Conservation (phyloP, 345 rosid species). For the Acer saccharum region DNA sequence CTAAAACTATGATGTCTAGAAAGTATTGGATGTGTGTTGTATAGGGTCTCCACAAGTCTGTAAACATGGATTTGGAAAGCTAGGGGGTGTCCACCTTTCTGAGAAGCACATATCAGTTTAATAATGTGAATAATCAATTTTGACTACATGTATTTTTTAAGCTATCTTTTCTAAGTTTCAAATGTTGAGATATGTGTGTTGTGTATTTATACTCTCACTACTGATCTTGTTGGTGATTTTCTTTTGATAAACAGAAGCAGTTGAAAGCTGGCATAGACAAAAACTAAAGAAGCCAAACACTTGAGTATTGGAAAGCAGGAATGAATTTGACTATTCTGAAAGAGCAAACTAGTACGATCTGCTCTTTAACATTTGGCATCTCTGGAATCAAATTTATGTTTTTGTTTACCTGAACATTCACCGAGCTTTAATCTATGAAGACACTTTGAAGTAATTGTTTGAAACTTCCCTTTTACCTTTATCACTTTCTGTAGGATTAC, state of each 20-base stretch:
- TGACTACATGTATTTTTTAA: not conserved
- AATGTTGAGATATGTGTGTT: not conserved
- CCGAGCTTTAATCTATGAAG: not conserved
- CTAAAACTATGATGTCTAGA: not conserved
- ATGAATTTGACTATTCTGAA: constrained; percentile 47
- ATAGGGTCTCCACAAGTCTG: too few species aligned
- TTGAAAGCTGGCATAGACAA: constrained; percentile 89
- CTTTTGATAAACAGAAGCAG: constrained; percentile 58
- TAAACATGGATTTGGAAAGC: too few species aligned
- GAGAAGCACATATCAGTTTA: not conserved
- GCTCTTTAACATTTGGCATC: constrained; percentile 11
- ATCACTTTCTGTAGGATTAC: constrained; percentile 46
- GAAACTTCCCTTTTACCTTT: constrained; percentile 7
- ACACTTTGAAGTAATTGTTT: not conserved
- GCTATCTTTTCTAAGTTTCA: constrained; percentile 3
- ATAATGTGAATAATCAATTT: constrained; percentile 8
- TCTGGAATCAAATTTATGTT: constrained; percentile 1
- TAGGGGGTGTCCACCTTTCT: too few species aligned
- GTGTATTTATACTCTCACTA: constrained; percentile 4
- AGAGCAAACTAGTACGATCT: constrained; percentile 75
- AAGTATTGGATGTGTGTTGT: constrained; percentile 1
- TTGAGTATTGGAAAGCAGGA: constrained; percentile 41
- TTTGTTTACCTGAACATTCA: constrained; percentile 11
- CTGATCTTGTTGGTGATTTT: constrained; percentile 24
- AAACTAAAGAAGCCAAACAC: constrained; percentile 68